Conservation (phyloP, 1,284 basidiomycete species). For the Pholiota adiposa region DNA sequence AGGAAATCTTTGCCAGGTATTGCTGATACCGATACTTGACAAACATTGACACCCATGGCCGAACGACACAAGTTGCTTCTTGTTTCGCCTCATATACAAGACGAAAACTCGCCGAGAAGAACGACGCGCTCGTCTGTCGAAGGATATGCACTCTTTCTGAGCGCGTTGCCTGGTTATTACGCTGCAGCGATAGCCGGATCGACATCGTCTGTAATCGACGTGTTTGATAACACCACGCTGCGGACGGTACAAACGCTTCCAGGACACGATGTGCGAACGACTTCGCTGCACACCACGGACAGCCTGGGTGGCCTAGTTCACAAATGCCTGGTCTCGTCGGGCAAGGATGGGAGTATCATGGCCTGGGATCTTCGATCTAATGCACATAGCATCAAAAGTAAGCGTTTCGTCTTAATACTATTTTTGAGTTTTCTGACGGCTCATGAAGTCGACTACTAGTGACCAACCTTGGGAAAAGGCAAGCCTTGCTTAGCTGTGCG, state of each 20-base stretch:
- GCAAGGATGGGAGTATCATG: constrained; percentile 50
- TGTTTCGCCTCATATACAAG: constrained; percentile 32
- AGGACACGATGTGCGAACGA: constrained; percentile 59
- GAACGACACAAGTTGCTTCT: constrained; percentile 26
- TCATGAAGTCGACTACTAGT: constrained; percentile 46
- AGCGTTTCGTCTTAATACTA: constrained; percentile 32
- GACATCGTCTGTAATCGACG: constrained; percentile 55
- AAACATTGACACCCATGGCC: constrained; percentile 11
- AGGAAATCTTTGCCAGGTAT: too few species aligned
- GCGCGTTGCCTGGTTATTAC: constrained; percentile 49
- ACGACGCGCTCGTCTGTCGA: constrained; percentile 43
- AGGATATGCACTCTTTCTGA: constrained; percentile 63
- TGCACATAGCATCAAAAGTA: constrained; percentile 60
- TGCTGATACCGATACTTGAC: too few species aligned
- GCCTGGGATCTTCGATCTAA: constrained; percentile 72
- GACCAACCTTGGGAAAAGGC: constrained; percentile 47
- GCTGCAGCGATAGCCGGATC: constrained; percentile 58
- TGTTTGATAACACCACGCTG: constrained; percentile 64
- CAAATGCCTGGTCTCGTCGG: constrained; percentile 58
- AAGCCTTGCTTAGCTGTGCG: constrained; percentile 66
- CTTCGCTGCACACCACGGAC: constrained; percentile 46
- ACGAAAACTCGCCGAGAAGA: constrained; percentile 35
- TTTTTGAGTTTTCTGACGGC: constrained; percentile 26
- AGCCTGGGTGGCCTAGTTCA: constrained; percentile 31
- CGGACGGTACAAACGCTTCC: constrained; percentile 47